phyloP scores from a whole-genome alignment of 75 land plant species.

The Cryptomeria japonica region DNA sequence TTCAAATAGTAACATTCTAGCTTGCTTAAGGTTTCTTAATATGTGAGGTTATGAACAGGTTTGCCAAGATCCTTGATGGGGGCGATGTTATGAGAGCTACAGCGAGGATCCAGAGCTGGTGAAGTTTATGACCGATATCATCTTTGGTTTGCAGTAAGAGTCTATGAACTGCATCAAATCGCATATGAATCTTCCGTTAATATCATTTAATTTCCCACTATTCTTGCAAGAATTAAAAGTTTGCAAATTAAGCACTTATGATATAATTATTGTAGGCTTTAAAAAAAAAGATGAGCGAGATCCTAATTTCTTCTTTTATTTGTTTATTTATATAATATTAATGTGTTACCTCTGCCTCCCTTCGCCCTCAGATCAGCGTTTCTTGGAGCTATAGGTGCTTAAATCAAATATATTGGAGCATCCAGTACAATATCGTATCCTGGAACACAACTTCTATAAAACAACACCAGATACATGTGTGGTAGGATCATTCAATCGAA shows the following conservation, averaged over 20 bases:
- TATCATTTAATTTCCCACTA: background rate
- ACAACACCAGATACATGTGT: no score
- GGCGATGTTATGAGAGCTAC: slow-evolving; percentile 89
- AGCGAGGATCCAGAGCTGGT: slow-evolving; percentile 77
- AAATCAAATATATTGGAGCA: no score
- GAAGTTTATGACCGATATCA: slow-evolving; percentile 58
- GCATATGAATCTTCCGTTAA: background rate
- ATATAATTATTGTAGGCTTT: background rate
- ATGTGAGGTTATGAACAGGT: slow-evolving; percentile 35
- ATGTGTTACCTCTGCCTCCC: no score
- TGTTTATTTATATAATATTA: no score
- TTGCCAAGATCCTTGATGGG: slow-evolving; percentile 88
- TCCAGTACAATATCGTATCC: no score
- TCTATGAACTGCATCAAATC: background rate
- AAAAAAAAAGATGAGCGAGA: background rate
- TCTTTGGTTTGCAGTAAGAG: slow-evolving; percentile 53
- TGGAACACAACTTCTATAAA: no score
- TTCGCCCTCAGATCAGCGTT: no score
- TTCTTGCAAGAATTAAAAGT: background rate
- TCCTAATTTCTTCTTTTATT: no score
- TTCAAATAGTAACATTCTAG: background rate
- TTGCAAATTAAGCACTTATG: slow-evolving; percentile 3
- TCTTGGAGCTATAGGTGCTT: no score
- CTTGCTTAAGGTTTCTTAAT: background rate
- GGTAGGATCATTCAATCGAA: no score